Conservation (phyloP, 164 flowering plant species). For the grape (Vitis vinifera) region DNA sequence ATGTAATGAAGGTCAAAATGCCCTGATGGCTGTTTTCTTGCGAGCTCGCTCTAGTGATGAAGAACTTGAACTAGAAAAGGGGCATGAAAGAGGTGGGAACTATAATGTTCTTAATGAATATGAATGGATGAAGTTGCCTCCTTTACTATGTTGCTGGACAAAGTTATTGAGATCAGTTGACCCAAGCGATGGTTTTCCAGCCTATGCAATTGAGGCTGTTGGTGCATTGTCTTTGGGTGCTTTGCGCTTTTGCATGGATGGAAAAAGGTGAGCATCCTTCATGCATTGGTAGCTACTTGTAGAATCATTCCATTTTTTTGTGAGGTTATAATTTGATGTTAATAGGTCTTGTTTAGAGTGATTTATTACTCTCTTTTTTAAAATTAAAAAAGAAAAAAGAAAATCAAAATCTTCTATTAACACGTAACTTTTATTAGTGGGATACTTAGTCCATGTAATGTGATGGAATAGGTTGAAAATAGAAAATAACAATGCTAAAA, state of each 20-base stretch:
- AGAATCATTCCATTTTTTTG: neutral
- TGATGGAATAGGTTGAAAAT: too few relatives aligned
- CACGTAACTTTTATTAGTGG: too few relatives aligned
- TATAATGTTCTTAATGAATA: conserved; percentile 21
- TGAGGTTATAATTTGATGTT: neutral
- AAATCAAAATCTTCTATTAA: too few relatives aligned
- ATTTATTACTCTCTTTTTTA: too few relatives aligned
- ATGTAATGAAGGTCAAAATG: conserved; percentile 56
- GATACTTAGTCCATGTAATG: too few relatives aligned
- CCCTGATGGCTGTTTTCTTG: conserved; percentile 37
- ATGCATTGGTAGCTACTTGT: neutral
- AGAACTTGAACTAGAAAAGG: conserved; percentile 30
- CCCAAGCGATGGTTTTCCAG: conserved; percentile 38
- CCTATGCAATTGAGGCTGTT: conserved; percentile 53
- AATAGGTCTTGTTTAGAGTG: too few relatives aligned
- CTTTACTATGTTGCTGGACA: conserved; percentile 72
- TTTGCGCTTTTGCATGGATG: conserved; percentile 55
- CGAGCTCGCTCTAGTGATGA: conserved; percentile 25
- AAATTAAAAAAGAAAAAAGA: too few relatives aligned
- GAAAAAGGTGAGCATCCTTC: conserved; percentile 58
- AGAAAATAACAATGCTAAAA: too few relatives aligned
- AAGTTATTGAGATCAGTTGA: conserved; percentile 50
- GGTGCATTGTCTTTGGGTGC: conserved; percentile 47
- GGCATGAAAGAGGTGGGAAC: conserved; percentile 29
- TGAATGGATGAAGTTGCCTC: conserved; percentile 56